phyloP scores from a whole-genome alignment of 352 stramenopile genomes.

The Phytopythium litorale region DNA sequence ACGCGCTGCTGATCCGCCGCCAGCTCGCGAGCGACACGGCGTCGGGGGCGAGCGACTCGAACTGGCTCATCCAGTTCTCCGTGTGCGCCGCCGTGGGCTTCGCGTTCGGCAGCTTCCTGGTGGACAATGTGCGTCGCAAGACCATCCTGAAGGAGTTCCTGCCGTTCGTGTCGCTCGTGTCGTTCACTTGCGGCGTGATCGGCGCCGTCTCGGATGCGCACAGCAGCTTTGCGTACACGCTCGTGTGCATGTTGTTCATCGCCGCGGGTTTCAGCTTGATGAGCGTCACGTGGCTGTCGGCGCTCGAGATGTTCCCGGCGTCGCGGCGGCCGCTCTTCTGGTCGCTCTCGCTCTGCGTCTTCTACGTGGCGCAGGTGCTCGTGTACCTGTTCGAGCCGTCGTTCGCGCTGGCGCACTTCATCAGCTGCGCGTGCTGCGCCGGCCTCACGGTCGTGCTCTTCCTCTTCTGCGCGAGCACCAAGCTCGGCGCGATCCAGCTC shows the following conservation, averaged over 20 bases:
- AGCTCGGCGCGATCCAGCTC: conserved; percentile 77
- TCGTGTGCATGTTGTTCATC: conserved; percentile 67
- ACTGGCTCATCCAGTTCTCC: conserved; percentile 54
- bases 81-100: conserved; percentile 45
- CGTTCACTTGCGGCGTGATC: conserved; percentile 55
- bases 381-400: conserved; percentile 60
- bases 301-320: conserved; percentile 79
- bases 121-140: conserved; percentile 85
- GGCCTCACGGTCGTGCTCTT: conserved; percentile 64
- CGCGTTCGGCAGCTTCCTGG: conserved; percentile 70
- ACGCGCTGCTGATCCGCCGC: conserved; percentile 48
- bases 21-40: conserved; percentile 21
- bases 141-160: conserved; percentile 88
- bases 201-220: conserved; percentile 31
- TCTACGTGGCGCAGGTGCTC: conserved; percentile 45
- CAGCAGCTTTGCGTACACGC: conserved; percentile 32
- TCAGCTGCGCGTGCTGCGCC: conserved; percentile 39
- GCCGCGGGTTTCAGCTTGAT: conserved; percentile 62
- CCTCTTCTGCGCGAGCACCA: conserved; percentile 74
- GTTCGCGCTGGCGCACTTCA: conserved; percentile 56
- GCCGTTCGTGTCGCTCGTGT: conserved; percentile 62
- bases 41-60: conserved; percentile 27
- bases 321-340: conserved; percentile 63
- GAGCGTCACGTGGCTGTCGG: conserved; percentile 67
- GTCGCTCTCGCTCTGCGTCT: conserved; percentile 63